Base-by-base conservation (phyloP, 163 green algal genomes). In the Prototheca wickerhamii region DNA sequence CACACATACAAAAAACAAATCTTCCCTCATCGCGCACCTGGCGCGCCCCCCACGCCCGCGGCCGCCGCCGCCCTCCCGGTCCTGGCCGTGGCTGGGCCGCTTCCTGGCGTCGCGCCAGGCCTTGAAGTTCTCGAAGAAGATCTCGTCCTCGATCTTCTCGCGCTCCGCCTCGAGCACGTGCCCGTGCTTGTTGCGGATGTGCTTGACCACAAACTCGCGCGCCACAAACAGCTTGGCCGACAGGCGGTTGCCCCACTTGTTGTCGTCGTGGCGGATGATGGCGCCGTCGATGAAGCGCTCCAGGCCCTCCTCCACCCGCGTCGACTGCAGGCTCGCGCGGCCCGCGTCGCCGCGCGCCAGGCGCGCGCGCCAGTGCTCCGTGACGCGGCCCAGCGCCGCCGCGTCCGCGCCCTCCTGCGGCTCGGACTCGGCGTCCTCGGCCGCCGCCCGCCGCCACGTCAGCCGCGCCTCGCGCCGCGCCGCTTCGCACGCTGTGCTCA, bases 151-250 rank as follows among this genome's bases (percentile, higher is more conserved):
- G 34, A 80, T 60, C 43, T 68, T 60, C 12, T 89, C 80, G 0
- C 73, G 76, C 69, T 89, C 73, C 33, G 69, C 72, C 18, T 89
- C 78, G 50, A 97, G 32, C 54, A 88, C 77, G 17, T 88, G 74
- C 10, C 75, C 69, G 68, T 97, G 91, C 82, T 97, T 97, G 56
- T 82, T 83, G 25, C 76, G 74, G 55, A 97, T 88, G 75, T 97
- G 91, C 80, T 97, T 97, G 7, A 93, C 58, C 58, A 97, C 91
- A 82, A 94, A 97, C 46, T 95, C 87, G 53, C 82, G 86, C 23
- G 75, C 91, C 54, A 95, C 76, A 66, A 97, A 97, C 64, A 96
- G 75, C 79, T 97, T 97, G 62, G 73, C 81, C 72, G 82, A 93
- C 33, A 95, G 71, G 54, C 83, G 89, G 74, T 82, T 90, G 51